These are phyloP conservation scores for Onygenales sp. DNA, from an alignment of 2,329 filamentous ascomycete species.

Conservation along the genomic window DNA sequence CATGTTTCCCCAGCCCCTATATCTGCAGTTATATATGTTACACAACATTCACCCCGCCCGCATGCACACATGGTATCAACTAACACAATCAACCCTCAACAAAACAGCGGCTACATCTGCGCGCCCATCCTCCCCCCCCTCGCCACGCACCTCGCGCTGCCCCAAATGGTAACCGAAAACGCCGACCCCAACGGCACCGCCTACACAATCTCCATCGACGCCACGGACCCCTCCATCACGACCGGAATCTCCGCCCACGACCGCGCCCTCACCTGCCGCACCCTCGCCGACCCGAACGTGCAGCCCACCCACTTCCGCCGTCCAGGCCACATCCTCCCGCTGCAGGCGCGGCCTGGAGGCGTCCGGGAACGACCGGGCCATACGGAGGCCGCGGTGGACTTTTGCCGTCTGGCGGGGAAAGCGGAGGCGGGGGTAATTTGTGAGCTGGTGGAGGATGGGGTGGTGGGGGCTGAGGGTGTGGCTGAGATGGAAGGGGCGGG, in stretches of 20 bases:
- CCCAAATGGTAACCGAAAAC: slow-evolving; percentile 80
- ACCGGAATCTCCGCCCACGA: slow-evolving; percentile 90
- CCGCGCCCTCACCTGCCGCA: slow-evolving; percentile 69
- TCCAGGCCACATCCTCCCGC: slow-evolving; percentile 83
- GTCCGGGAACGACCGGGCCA: slow-evolving; percentile 73
- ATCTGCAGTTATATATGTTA: neutral
- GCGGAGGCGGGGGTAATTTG: slow-evolving; percentile 68
- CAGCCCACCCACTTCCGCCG: slow-evolving; percentile 58
- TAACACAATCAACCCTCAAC: neutral
- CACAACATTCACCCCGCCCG: neutral
- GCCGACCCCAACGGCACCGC: slow-evolving; percentile 79
- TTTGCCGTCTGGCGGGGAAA: slow-evolving; percentile 78
- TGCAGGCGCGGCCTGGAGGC: slow-evolving; percentile 69
- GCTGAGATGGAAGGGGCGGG: slow-evolving; percentile 57
- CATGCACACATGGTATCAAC: neutral
- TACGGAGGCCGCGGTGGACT: slow-evolving; percentile 87
- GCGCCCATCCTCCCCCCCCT: slow-evolving; percentile 65
- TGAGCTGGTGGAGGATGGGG: slow-evolving; percentile 83
- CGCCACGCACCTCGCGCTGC: slow-evolving; percentile 63
- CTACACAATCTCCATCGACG: slow-evolving; percentile 85
- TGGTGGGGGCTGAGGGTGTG: slow-evolving; percentile 57
- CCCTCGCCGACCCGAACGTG: slow-evolving; percentile 58
- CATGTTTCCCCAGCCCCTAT: neutral
- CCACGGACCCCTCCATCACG: slow-evolving; percentile 59
- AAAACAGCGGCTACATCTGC: slow-evolving; percentile 70